These are phyloP conservation scores for Elongisporangium prolatum DNA, from an alignment of 352 stramenopile genomes.

Conservation along the genomic window DNA sequence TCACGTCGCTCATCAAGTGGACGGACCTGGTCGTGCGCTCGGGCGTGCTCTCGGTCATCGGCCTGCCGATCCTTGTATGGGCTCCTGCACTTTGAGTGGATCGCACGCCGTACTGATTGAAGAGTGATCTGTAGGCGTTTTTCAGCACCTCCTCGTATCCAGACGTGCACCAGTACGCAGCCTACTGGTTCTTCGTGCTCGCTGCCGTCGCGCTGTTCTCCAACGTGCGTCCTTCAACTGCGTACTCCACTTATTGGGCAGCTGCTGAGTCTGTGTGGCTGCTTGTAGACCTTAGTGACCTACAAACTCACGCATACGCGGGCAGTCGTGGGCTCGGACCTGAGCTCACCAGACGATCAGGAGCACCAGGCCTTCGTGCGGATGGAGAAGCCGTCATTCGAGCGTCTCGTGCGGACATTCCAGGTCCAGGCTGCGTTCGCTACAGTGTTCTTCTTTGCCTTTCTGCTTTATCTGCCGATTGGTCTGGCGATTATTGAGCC, in stretches of 20 bases:
- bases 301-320: slow-evolving; percentile 10
- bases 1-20: slow-evolving; percentile 2
- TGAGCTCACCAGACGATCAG: background rate
- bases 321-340: background rate
- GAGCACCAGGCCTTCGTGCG: background rate
- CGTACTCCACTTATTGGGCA: no score
- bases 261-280: no score
- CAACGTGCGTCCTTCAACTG: slow-evolving; percentile 40
- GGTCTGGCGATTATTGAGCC: slow-evolving; percentile 39
- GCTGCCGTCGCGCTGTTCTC: slow-evolving; percentile 50
- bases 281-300: slow-evolving; percentile 26
- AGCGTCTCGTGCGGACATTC: slow-evolving; percentile 28
- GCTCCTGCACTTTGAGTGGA: background rate
- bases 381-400: slow-evolving; percentile 4
- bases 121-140: slow-evolving; percentile 26
- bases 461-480: slow-evolving; percentile 68
- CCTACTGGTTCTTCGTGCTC: slow-evolving; percentile 69
- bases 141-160: slow-evolving; percentile 59
- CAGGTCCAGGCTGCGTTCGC: slow-evolving; percentile 30
- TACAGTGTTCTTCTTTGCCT: slow-evolving; percentile 53
- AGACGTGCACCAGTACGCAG: slow-evolving; percentile 44
- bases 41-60: slow-evolving; percentile 27
- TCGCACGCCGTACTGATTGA: background rate
- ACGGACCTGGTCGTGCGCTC: slow-evolving; percentile 15
- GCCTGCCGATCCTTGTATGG: slow-evolving; percentile 27